A percentile compares a stretch with the other conserved stretches of the same genome.
phyloP scores from a whole-genome alignment of 2,329 filamentous ascomycete species.

The Ascochyta viciae-villosae region DNA sequence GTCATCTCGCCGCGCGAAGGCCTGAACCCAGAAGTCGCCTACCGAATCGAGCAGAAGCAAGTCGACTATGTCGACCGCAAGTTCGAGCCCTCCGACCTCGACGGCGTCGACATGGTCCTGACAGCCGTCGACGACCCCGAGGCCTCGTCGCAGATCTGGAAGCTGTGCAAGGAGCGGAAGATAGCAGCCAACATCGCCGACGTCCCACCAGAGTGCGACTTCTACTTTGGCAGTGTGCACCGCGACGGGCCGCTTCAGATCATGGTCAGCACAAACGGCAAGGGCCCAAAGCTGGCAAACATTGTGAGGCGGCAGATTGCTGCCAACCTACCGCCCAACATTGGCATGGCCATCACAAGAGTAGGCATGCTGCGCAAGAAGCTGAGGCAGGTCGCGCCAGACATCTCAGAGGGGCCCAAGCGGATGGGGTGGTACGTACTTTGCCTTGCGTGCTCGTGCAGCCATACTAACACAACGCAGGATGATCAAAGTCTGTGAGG shows the following conservation, averaged over 20 bases:
- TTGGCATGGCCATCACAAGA: constrained; percentile 83
- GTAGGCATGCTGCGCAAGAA: constrained; percentile 82
- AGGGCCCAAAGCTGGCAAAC: constrained; percentile 88
- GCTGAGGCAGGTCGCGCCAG: constrained; percentile 78
- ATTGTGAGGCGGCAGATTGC: constrained; percentile 86
- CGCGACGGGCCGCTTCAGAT: constrained; percentile 94
- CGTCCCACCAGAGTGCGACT: constrained; percentile 95
- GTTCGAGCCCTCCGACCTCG: constrained; percentile 87
- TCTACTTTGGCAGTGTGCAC: constrained; percentile 97
- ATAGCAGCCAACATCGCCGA: constrained; percentile 96
- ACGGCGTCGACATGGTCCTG: constrained; percentile 83
- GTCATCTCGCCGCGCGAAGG: constrained; percentile 81
- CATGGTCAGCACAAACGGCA: constrained; percentile 99
- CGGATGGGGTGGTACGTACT: constrained; percentile 79
- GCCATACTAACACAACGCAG: constrained; percentile 55
- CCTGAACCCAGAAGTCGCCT: constrained; percentile 86
- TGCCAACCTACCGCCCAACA: constrained; percentile 74
- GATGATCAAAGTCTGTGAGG: constrained; percentile 92
- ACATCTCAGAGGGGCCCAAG: constrained; percentile 76
- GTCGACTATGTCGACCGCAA: constrained; percentile 81
- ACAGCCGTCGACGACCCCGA: constrained; percentile 92
- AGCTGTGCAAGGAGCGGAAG: constrained; percentile 82
- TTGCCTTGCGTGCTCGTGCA: not conserved
- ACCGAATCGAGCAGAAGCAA: constrained; percentile 77
- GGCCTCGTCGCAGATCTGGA: constrained; percentile 91